Conservation (phyloP, 2,329 filamentous ascomycete species). For the Alternaria infectoria region DNA sequence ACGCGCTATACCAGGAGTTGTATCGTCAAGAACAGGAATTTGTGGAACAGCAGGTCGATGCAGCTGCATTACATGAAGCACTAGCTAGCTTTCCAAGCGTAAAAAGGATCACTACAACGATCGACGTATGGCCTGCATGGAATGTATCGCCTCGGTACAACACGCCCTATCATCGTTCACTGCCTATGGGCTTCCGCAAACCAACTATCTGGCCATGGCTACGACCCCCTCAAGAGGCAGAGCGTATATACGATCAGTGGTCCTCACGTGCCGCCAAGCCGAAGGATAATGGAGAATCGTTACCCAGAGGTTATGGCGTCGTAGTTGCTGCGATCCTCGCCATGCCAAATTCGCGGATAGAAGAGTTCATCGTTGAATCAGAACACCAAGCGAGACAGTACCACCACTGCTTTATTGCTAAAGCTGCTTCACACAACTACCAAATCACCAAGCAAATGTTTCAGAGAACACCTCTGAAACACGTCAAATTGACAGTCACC, state of each 20-base stretch:
- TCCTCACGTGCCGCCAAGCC: neutral
- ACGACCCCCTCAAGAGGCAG: neutral
- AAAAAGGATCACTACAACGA: constrained; percentile 49
- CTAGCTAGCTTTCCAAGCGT: constrained; percentile 47
- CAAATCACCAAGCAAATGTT: constrained; percentile 14
- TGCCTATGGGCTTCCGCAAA: constrained; percentile 51
- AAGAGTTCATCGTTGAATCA: constrained; percentile 47
- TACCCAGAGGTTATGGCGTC: constrained; percentile 40
- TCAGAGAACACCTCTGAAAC: constrained; percentile 6
- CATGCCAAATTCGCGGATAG: constrained; percentile 28
- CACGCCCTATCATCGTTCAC: constrained; percentile 52
- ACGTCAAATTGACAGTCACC: constrained; percentile 12
- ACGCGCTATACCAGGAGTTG: constrained; percentile 40
- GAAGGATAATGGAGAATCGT: neutral
- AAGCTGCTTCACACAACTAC: constrained; percentile 3
- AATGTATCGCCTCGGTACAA: constrained; percentile 48
- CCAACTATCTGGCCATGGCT: constrained; percentile 40
- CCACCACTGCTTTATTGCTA: constrained; percentile 7
- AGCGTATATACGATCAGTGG: neutral
- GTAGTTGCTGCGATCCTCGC: constrained; percentile 35
- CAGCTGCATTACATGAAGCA: constrained; percentile 41
- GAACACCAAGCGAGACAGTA: constrained; percentile 13
- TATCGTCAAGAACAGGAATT: constrained; percentile 43
- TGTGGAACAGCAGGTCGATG: constrained; percentile 34
- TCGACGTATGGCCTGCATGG: constrained; percentile 47